Conservation (phyloP, 2,329 filamentous ascomycete genomes). For the Cordyceps cicadae region DNA sequence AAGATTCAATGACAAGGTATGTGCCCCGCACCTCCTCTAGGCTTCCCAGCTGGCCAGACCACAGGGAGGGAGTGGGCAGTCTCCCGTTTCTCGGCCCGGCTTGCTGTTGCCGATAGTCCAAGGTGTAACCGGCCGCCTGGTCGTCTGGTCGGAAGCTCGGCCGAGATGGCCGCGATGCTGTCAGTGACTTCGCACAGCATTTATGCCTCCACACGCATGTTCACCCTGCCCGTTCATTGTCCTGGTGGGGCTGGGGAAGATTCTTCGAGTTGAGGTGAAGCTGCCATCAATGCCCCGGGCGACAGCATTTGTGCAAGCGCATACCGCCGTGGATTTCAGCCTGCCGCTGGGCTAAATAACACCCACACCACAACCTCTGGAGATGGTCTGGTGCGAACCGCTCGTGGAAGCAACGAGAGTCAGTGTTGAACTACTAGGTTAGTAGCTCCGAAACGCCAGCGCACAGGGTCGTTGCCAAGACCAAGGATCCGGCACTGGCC, state of each 20-base stretch:
- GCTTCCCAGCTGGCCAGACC: background rate
- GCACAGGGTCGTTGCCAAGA: slow-evolving; percentile 10
- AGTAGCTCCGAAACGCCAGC: background rate
- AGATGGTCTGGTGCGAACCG: background rate
- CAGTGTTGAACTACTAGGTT: background rate
- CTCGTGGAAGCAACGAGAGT: background rate
- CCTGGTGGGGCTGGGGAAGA: background rate
- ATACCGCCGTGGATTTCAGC: background rate
- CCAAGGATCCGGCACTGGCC: slow-evolving; percentile 7
- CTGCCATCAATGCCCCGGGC: background rate
- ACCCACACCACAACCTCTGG: background rate
- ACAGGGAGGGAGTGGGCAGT: background rate
- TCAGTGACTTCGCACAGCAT: background rate
- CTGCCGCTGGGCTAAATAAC: background rate
- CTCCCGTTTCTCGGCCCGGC: slow-evolving; percentile 3
- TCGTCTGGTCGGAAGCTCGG: slow-evolving; percentile 3
- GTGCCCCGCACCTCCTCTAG: background rate
- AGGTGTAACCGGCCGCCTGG: background rate
- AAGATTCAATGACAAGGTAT: background rate
- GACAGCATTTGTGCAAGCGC: background rate
- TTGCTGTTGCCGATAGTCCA: background rate
- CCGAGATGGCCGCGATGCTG: background rate
- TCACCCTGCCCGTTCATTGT: background rate
- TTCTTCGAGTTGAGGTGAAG: background rate
- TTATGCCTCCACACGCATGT: background rate